Conservation (phyloP, 2,329 filamentous ascomycete species). For the Bipolaris victoriae region DNA sequence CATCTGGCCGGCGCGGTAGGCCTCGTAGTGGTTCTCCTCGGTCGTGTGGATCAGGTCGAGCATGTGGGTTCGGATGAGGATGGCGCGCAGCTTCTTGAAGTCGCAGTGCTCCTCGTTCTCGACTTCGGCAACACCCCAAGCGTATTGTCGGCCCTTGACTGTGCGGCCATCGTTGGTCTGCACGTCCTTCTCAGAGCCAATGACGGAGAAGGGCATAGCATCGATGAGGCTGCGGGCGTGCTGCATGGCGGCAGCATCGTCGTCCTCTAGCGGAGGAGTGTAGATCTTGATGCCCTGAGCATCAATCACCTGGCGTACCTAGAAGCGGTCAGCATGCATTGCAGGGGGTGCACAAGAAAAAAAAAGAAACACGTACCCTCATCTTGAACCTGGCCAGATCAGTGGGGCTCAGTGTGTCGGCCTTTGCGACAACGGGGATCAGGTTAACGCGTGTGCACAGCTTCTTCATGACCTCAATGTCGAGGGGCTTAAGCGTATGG, state of each 20-base stretch:
- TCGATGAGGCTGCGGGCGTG: constrained; percentile 94
- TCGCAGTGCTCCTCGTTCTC: constrained; percentile 99
- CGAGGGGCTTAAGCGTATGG: constrained; percentile 96
- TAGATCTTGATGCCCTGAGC: constrained; percentile 99
- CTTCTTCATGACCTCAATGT: constrained; percentile 99
- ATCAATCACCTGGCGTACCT: constrained; percentile 95
- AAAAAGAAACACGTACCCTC: constrained; percentile 66
- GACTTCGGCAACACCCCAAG: constrained; percentile 98
- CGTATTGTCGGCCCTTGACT: constrained; percentile 98
- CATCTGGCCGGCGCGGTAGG: constrained; percentile 99
- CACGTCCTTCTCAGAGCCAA: constrained; percentile 98
- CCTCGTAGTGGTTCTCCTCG: constrained; percentile 98
- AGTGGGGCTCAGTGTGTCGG: constrained; percentile 91
- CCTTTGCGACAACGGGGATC: constrained; percentile 98
- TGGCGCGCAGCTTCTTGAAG: constrained; percentile 99
- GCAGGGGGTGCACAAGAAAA: not conserved
- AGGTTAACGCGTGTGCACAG: constrained; percentile 97
- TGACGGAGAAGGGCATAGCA: constrained; percentile 98
- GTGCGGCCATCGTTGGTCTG: constrained; percentile 95
- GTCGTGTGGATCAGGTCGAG: constrained; percentile 99
- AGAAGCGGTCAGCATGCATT: constrained; percentile 25
- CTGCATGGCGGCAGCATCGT: constrained; percentile 93
- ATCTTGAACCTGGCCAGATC: constrained; percentile 95
- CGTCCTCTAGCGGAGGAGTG: constrained; percentile 95
- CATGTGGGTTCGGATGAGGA: constrained; percentile 99